Evolutionary conservation across 768 basidiomycete genomes (phyloP), one percentile per base, ranked within the genome.

Genomic region (Fomitopsis pulvina): DNA sequence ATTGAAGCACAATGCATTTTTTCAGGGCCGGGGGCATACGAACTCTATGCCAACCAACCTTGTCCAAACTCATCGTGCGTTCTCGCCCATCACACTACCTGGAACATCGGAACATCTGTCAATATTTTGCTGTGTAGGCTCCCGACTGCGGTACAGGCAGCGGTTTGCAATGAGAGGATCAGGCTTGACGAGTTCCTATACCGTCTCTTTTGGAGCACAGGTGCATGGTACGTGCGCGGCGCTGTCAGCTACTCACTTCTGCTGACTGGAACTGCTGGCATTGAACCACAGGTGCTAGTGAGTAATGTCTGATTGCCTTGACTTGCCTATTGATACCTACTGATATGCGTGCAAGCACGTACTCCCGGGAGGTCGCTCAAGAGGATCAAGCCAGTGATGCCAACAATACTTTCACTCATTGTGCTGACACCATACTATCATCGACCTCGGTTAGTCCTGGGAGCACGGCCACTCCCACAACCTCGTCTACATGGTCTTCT

Each of bases 91-190:
- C n/a, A n/a, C n/a, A n/a, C n/a, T n/a, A n/a, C n/a, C n/a, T n/a
- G n/a, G n/a, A n/a, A n/a, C n/a, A n/a, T n/a, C n/a, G n/a, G n/a
- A n/a, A n/a, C n/a, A n/a, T n/a, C n/a, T n/a, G n/a, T n/a, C n/a
- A n/a, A n/a, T n/a, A n/a, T n/a, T n/a, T n/a, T n/a, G n/a, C n/a
- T n/a, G n/a, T n/a, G n/a, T n/a, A 57, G 56, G 4, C 45, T 57
- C 2, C 53, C 56, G 1, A 16, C 16, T 7, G 51, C 52, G 7
- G 50, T 57, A 1, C 56, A 57, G 27, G 11, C 12, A 3, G 56
- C 53, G 1, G 51, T 50, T 0, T 57, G 56, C n/a, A 57, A 57
- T 22, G 4, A 22, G n/a, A 26, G 42, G 20, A 54, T 57, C 28
- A 47, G 40, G 16, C 39, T 57, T 12, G 56, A 57, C 27, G 37